A percentile compares a stretch with the other conserved stretches of the same genome.
Evolutionary conservation across 805 yeast species (phyloP).

Genomic region (Teunomyces lycoperdinae): DNA sequence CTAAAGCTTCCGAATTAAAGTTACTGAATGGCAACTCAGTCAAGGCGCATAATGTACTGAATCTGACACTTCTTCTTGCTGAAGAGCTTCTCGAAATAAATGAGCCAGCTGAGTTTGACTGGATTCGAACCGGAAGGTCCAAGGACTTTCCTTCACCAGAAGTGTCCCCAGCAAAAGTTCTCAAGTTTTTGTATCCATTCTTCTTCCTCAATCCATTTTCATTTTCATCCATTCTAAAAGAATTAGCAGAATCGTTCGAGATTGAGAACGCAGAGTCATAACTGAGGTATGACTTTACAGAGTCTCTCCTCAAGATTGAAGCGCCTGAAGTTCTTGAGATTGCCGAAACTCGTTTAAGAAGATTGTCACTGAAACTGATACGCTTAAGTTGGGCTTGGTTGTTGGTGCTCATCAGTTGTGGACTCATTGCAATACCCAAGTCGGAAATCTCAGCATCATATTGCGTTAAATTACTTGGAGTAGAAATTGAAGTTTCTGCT

Average conservation of each 20-base stretch:
- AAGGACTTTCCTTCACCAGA: conserved; percentile 1
- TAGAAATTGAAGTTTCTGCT: conserved; percentile 22
- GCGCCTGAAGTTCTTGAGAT: conserved; percentile 32
- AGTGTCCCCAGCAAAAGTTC: conserved; percentile 27
- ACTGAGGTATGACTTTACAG: conserved; percentile 52
- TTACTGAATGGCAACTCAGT: conserved; percentile 37
- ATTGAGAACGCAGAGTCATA: conserved; percentile 57
- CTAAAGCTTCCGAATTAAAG: conserved; percentile 3
- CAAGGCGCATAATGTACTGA: conserved; percentile 38
- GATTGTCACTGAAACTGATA: conserved; percentile 25
- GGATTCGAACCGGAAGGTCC: conserved; percentile 12
- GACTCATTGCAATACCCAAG: conserved; percentile 42
- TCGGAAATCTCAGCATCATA: conserved; percentile 42
- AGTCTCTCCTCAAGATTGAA: conserved; percentile 33
- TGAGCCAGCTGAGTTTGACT: conserved; percentile 17
- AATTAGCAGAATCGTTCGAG: conserved; percentile 16
- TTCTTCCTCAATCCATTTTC: conserved; percentile 45
- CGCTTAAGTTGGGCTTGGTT: conserved; percentile 10
- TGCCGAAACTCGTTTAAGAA: conserved; percentile 15
- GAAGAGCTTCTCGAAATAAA: conserved; percentile 22
- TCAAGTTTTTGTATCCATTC: conserved; percentile 46
- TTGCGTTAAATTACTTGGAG: conserved; percentile 37
- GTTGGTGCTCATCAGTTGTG: conserved; percentile 24
- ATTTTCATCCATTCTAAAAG: conserved; percentile 12
- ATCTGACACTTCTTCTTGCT: conserved; percentile 29